Base-by-base conservation (phyloP, 1,139 yeast species). In the Eremothecium coryli region DNA sequence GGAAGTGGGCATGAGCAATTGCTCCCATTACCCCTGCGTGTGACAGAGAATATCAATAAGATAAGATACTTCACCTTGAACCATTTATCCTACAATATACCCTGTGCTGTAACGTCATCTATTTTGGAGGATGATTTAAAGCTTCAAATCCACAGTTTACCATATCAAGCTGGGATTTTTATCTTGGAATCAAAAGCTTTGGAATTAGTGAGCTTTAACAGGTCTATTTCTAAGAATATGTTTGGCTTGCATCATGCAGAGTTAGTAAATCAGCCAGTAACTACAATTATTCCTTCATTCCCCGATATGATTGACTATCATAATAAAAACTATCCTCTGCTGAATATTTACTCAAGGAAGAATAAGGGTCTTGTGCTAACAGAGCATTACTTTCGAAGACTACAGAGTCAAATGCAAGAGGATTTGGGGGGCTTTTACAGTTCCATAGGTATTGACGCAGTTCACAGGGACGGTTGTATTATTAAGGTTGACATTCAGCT, bases 141-240 rank as follows among this genome's bases (percentile, higher is more conserved):
- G 34, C 52, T 80, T 34, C 77, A 79, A 43, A 68, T 82, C 20
- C 90, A 80, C 47, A 70, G 90, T 2, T 57, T 84, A 42, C 95
- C 95, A 0, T 82, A 84, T 53, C 82, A 85, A 49, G 93, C 95
- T 0, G 95, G 95, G 22, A 73, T 82, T 15, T 76, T 85, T 48
- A 77, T 85, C 10, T 63, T 86, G n/a, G 52, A 54, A 31, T 49
- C 57, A 5, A 41, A 40, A 11, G 33, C 48, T 12, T 41, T 44
- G 11, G 43, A 42, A 18, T 23, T 54, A 20, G 42, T 54, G 2
- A 48, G 55, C 28, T 82, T 84, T 54, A 88, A 88, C 56, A 72
- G 73, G 41, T 82, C 94, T 4, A 78, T 85, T 33, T 73, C 90
- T 9, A 73, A 78, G 42, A 79, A 82, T 44, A 60, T 88, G 48